Evolutionary conservation across 1,284 basidiomycete species (phyloP), one percentile per base, ranked within the genome.

Genomic region (Cystobasidium pallidum): DNA sequence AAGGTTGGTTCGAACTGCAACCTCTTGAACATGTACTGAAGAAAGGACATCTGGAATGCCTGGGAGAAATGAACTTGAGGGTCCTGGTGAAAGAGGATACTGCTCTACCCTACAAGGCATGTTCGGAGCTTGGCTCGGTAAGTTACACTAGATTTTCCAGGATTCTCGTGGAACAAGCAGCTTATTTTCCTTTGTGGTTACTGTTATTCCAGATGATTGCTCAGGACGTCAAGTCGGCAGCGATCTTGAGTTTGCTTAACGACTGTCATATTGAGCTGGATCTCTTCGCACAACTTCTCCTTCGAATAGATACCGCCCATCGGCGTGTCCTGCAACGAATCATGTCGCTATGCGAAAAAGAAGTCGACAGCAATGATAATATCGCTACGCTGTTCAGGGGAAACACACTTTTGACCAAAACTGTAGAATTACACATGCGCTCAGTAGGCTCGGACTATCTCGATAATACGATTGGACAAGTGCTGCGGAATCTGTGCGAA

Each of bases 1-100:
- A 92, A 77, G 90, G 89, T 10, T 92, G 89, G 89, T 91, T 88
- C 80, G 88, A 90, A n/a, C 85, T 91, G 19, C 81, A 89, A 66
- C 83, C 86, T 55, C 80, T 82, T 43, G 84, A 82, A 36, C 28
- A 36, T 61, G 58, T 45, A 13, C 55, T 63, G 6, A 66, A 68
- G 77, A 21, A 52, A 28, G 66, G 30, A 39, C 66, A 49, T n/a
- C 26, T 59, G 2, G 77, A 76, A 8, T 68, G 55, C 1, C 84
- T 87, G 4, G 91, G 91, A 39, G 90, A 92, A 75, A 81, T 92
- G 63, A 85, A 87, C 64, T 80, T 92, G 77, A 88, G 87, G 76
- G 80, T 91, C 62, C 83, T 84, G 73, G 86, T 92, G 10, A 86
- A 89, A 70, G 91, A 92, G 88, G 91, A 78, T 80, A 88, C 86